These are phyloP conservation scores for Kandelia obovata DNA, from an alignment of 345 rosid species.

Conservation along the genomic window DNA sequence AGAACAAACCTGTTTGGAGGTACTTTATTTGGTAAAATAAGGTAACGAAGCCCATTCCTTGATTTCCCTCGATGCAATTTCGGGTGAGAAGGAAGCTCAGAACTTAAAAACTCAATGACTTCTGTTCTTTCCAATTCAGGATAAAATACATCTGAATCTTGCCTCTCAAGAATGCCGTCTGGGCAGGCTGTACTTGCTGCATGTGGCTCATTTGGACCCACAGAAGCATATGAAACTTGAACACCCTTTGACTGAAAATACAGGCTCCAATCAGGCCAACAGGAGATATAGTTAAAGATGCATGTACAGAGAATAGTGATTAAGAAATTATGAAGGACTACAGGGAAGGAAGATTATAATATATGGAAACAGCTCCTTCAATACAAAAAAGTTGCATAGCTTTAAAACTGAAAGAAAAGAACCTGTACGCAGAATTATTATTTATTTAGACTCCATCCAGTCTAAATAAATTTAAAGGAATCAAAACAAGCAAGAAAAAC, in stretches of 20 bases:
- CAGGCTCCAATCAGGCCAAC: neutral
- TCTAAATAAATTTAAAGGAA: neutral
- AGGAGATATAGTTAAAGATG: neutral
- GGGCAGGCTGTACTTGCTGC: slow-evolving; percentile 87
- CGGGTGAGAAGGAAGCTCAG: slow-evolving; percentile 86
- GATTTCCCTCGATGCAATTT: slow-evolving; percentile 76
- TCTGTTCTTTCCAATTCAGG: slow-evolving; percentile 44
- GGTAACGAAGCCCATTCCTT: slow-evolving; percentile 93
- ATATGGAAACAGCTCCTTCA: neutral
- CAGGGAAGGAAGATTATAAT: neutral
- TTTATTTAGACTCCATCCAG: neutral
- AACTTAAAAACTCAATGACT: slow-evolving; percentile 53
- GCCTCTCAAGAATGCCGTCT: slow-evolving; percentile 70
- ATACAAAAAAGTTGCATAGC: too few species aligned
- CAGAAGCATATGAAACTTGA: slow-evolving; percentile 57
- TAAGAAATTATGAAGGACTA: neutral
- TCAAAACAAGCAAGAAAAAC: neutral
- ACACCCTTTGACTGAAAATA: slow-evolving; percentile 44
- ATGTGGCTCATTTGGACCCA: slow-evolving; percentile 98
- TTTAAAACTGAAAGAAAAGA: too few species aligned
- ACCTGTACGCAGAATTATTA: too few species aligned
- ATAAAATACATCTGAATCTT: slow-evolving; percentile 51
- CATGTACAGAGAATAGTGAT: neutral
- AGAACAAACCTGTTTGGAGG: slow-evolving; percentile 77
- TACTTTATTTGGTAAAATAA: slow-evolving; percentile 93